phyloP scores from a whole-genome alignment of 441 rosid genomes.

The Erysimum pusillum region DNA sequence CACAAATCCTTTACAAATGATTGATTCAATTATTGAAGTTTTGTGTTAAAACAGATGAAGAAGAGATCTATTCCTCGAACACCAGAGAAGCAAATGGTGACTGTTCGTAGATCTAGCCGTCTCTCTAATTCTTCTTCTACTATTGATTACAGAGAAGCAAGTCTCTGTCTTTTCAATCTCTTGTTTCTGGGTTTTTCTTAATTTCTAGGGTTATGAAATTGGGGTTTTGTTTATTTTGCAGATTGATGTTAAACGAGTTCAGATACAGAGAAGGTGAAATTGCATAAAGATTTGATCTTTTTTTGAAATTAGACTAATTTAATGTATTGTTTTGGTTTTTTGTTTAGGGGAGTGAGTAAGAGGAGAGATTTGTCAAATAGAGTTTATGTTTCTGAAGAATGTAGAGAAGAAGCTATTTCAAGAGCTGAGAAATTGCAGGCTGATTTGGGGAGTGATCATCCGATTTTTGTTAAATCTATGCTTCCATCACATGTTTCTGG shows the following conservation, averaged over 20 bases:
- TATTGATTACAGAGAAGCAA: conserved; percentile 64
- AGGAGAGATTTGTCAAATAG: conserved; percentile 59
- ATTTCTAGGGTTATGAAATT: conserved; percentile 7
- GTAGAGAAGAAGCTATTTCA: conserved; percentile 59
- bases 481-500: conserved; percentile 78
- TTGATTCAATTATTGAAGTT: no score
- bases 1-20: no score
- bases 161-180: background rate
- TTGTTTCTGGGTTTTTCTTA: background rate
- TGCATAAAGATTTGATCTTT: background rate
- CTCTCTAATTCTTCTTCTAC: conserved; percentile 55
- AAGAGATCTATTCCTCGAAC: conserved; percentile 45
- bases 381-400: conserved; percentile 67
- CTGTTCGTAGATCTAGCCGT: conserved; percentile 75
- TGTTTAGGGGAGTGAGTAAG: conserved; percentile 49
- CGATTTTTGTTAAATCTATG: conserved; percentile 68
- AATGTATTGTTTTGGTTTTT: background rate
- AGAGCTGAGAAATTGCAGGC: conserved; percentile 67
- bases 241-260: conserved; percentile 51
- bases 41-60: conserved; percentile 52
- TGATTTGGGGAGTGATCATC: conserved; percentile 52
- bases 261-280: conserved; percentile 58
- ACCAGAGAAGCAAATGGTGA: conserved; percentile 53
- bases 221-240: conserved; percentile 27
- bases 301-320: background rate